These are phyloP conservation scores for Petunia secreta DNA, from an alignment of 257 asterid species.

Conservation along the genomic window DNA sequence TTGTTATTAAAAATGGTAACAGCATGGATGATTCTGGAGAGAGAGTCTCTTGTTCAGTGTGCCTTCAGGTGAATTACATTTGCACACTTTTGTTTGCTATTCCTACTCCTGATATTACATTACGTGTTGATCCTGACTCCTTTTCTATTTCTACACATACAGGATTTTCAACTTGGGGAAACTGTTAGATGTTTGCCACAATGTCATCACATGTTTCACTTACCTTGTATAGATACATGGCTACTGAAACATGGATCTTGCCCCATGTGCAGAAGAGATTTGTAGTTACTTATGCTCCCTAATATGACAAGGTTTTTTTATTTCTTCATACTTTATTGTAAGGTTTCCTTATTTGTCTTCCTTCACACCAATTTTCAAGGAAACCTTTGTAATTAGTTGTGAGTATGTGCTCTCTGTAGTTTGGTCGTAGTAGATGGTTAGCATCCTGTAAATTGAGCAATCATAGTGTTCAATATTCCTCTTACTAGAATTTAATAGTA, in stretches of 20 bases:
- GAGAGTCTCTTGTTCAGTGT: slow-evolving; percentile 85
- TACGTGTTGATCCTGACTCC: slow-evolving; percentile 11
- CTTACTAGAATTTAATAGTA: background rate
- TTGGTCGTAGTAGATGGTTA: slow-evolving; percentile 40
- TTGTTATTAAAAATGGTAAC: slow-evolving; percentile 57
- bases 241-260: slow-evolving; percentile 96
- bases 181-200: slow-evolving; percentile 84
- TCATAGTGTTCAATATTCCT: slow-evolving; percentile 13
- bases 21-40: slow-evolving; percentile 75
- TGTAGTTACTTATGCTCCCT: slow-evolving; percentile 39
- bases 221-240: slow-evolving; percentile 96
- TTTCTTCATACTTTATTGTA: slow-evolving; percentile 45
- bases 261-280: slow-evolving; percentile 96
- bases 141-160: slow-evolving; percentile 1
- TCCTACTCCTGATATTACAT: background rate
- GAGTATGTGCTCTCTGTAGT: slow-evolving; percentile 30
- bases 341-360: slow-evolving; percentile 41
- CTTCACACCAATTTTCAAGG: slow-evolving; percentile 37
- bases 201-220: slow-evolving; percentile 91
- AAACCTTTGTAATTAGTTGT: slow-evolving; percentile 36
- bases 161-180: slow-evolving; percentile 94
- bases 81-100: slow-evolving; percentile 10
- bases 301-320: slow-evolving; percentile 33
- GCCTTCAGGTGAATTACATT: slow-evolving; percentile 76
- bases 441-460: slow-evolving; percentile 39